These are phyloP conservation scores for Suhomyces kunorum DNA, from an alignment of 1,139 yeast genomes.

Conservation along the genomic window DNA sequence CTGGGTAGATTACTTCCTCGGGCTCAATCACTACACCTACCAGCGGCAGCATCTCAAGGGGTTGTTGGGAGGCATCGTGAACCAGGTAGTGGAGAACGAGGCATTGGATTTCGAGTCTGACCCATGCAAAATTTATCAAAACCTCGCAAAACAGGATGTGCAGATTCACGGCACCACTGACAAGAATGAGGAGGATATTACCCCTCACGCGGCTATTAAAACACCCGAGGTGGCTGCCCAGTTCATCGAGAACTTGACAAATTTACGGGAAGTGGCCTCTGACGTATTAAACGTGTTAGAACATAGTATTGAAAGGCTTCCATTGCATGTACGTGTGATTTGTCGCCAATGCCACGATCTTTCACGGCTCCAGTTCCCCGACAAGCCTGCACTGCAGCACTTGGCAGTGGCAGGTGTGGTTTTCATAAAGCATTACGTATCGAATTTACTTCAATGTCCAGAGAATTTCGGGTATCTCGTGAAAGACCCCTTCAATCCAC, in stretches of 20 bases:
- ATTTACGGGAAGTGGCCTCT: constrained; percentile 69
- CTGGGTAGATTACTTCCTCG: constrained; percentile 56
- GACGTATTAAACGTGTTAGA: constrained; percentile 50
- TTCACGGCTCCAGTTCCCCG: constrained; percentile 50
- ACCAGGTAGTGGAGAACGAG: constrained; percentile 54
- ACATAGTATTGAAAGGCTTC: constrained; percentile 49
- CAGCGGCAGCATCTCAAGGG: constrained; percentile 58
- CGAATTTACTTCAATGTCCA: constrained; percentile 68
- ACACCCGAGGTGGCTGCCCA: constrained; percentile 67
- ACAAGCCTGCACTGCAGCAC: constrained; percentile 52
- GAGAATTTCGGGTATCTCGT: constrained; percentile 57
- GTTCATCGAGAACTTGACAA: constrained; percentile 74
- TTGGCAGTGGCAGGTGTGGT: constrained; percentile 71
- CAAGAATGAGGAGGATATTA: constrained; percentile 27
- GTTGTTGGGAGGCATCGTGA: constrained; percentile 53
- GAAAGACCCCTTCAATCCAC: constrained; percentile 35
- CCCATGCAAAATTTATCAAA: constrained; percentile 64
- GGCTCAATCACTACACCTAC: constrained; percentile 58
- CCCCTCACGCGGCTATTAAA: constrained; percentile 74
- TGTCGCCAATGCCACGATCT: constrained; percentile 35
- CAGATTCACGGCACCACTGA: constrained; percentile 43
- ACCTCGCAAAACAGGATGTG: constrained; percentile 50
- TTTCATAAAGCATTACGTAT: constrained; percentile 61
- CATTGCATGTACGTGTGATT: constrained; percentile 57
- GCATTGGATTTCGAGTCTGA: constrained; percentile 75